These are phyloP conservation scores for Amanita pseudoporphyria DNA, from an alignment of 768 basidiomycete genomes.

Conservation along the genomic window DNA sequence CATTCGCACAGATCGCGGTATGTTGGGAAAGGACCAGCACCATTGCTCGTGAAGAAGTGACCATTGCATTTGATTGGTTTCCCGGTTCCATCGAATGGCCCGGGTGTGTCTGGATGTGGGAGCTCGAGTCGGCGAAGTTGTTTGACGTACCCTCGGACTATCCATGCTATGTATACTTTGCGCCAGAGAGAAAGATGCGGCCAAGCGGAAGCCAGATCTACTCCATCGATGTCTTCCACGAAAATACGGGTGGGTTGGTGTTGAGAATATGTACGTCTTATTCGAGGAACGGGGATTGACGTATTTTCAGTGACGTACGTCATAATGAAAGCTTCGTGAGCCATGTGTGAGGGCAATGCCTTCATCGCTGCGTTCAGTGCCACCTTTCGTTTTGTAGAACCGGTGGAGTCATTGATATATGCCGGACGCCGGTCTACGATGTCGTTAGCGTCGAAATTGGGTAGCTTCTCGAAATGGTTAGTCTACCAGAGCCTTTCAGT, in stretches of 20 bases:
- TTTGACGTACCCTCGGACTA: slow-evolving; percentile 14
- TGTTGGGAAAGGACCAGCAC: slow-evolving; percentile 11
- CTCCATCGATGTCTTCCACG: slow-evolving; percentile 14
- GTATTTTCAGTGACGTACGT: slow-evolving; percentile 6
- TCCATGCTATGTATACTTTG: slow-evolving; percentile 13
- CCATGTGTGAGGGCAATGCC: not conserved
- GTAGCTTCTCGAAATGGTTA: not conserved
- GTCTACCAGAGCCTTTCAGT: not conserved
- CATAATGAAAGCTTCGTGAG: slow-evolving; percentile 1
- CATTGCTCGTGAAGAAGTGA: slow-evolving; percentile 6
- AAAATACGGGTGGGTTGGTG: slow-evolving; percentile 6
- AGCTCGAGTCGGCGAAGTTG: slow-evolving; percentile 12
- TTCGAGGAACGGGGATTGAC: slow-evolving; percentile 14
- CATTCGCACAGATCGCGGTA: slow-evolving; percentile 11
- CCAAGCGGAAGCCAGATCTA: slow-evolving; percentile 12
- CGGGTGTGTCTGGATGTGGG: slow-evolving; percentile 7
- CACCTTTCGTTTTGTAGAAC: not conserved
- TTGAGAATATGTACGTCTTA: slow-evolving; percentile 9
- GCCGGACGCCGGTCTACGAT: not conserved
- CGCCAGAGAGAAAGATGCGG: slow-evolving; percentile 8
- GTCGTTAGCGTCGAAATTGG: not conserved
- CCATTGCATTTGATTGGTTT: not conserved
- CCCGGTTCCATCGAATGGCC: slow-evolving; percentile 9
- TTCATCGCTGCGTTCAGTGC: not conserved
- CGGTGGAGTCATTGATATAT: too few species aligned